Base-by-base conservation (phyloP, 257 asterid genomes). In the Jacaranda mimosifolia region DNA sequence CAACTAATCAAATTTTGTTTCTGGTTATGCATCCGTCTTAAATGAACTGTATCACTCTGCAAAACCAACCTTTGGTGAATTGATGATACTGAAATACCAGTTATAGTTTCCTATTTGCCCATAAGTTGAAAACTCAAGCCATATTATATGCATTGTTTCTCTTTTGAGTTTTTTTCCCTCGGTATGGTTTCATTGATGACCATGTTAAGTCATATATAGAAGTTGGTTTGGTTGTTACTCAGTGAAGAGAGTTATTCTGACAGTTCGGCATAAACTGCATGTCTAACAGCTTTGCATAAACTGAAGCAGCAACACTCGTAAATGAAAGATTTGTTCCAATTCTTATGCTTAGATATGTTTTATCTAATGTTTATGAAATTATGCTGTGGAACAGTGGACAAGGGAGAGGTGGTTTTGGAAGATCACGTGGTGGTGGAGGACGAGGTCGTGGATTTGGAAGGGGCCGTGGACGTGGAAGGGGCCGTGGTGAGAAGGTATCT, bases 401-500 rank as follows among this genome's bases (percentile, higher is more conserved):
- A 81, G 77, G 81, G 18, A 85, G 89, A 76, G 87, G 86, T 75
- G 88, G 89, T 79, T 86, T 85, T 66, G 88, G 88, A 74, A 85
- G 85, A 68, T 39, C 86, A 19, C 85, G 88, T 52, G 87, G 87
- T 35, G 82, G 89, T 75, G 90, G 89, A 70, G 90, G 89, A 70
- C 83, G 92, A 75, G 92, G 90, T 5, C 83, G 87, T 52, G 88
- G 88, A 77, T 65, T 35, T 63, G 80, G 73, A 19, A 73, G 79
- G 63, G 90, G 88, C 13, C 79, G 80, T 70, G 84, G 85, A 49
- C 83, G 76, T 51, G 84, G 87, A 70, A 85, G 86, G 58, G 82
- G 80, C 65, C 83, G 72, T 74, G 87, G 82, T 70, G 88, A 80
- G 87, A 86, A 86, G 80, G 79, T 89, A 71, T 89, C 97, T 14